Conservation (phyloP, 2,329 filamentous ascomycete genomes). For the Metarhizium brunneum region DNA sequence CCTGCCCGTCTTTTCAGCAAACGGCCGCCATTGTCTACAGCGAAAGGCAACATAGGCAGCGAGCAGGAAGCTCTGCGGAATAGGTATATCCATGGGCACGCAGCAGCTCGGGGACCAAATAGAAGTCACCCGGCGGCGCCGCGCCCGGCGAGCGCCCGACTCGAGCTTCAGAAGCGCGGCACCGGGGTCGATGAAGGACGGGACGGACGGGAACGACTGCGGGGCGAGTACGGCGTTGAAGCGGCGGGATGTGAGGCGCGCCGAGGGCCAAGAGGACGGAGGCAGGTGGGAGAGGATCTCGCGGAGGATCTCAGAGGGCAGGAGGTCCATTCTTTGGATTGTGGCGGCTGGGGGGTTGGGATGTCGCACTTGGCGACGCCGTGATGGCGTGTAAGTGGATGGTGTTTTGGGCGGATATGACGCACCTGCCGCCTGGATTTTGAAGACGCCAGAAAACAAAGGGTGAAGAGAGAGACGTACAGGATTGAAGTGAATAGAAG, state of each 20-base stretch:
- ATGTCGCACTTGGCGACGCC: too few species aligned
- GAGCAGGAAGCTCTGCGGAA: conserved; percentile 22
- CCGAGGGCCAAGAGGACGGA: conserved; percentile 12
- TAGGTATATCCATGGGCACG: conserved; percentile 18
- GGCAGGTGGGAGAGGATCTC: conserved; percentile 19
- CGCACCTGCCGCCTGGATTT: too few species aligned
- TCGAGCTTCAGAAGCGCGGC: conserved; percentile 15
- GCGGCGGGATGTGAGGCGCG: conserved; percentile 21
- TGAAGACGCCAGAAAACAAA: too few species aligned
- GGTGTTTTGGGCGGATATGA: too few species aligned
- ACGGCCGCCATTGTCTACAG: conserved; percentile 14
- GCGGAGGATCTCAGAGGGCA: conserved; percentile 21
- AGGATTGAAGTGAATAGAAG: too few species aligned
- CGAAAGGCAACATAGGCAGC: conserved; percentile 20
- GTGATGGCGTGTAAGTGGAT: too few species aligned
- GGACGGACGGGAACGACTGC: conserved; percentile 17
- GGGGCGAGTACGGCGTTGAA: conserved; percentile 22
- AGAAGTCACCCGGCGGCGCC: conserved; percentile 11
- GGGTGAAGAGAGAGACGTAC: too few species aligned
- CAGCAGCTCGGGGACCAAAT: conserved; percentile 27
- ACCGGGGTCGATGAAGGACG: conserved; percentile 19
- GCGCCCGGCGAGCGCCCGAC: conserved; percentile 13
- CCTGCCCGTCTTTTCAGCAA: background rate
- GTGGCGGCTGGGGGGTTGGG: too few species aligned
- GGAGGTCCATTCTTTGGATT: conserved; percentile 15